Evolutionary conservation across 1,284 basidiomycete species (phyloP).

Genomic region (Uromyces viciae-fabae): DNA sequence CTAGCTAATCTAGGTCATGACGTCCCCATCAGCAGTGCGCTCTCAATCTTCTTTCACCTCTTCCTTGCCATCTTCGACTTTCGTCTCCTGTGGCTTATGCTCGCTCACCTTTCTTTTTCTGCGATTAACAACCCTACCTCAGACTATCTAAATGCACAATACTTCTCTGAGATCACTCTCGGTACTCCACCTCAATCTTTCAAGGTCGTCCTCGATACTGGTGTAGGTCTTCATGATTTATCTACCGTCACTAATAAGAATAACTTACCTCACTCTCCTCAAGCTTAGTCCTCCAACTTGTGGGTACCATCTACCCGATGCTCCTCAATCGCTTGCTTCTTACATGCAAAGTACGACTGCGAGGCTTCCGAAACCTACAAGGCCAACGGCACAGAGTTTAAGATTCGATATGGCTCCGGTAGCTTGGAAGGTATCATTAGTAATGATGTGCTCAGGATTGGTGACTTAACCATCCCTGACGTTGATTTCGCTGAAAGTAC

Average conservation of each 20-base stretch:
- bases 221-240: conserved; percentile 58
- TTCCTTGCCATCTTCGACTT: conserved; percentile 4
- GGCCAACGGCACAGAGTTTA: conserved; percentile 83
- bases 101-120: background rate
- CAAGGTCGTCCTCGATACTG: conserved; percentile 34
- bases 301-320: conserved; percentile 88
- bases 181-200: conserved; percentile 71
- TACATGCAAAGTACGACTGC: conserved; percentile 89
- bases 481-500: conserved; percentile 95
- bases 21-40: conserved; percentile 76
- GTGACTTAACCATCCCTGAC: conserved; percentile 71
- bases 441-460: conserved; percentile 75
- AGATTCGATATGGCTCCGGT: conserved; percentile 93
- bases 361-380: conserved; percentile 79
- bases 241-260: conserved; percentile 78
- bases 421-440: conserved; percentile 97
- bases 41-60: conserved; percentile 8
- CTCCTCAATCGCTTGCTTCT: conserved; percentile 94
- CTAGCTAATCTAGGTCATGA: conserved; percentile 70
- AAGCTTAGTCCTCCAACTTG: conserved; percentile 69
- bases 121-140: conserved; percentile 4
- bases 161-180: conserved; percentile 81
- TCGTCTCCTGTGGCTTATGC: no score
- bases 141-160: conserved; percentile 98
- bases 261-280: conserved; percentile 51